A percentile compares a stretch with the other conserved stretches of the same genome.
Evolutionary conservation across 495 filamentous ascomycete genomes (phyloP).

Genomic region (Talaromyces adpressus): DNA sequence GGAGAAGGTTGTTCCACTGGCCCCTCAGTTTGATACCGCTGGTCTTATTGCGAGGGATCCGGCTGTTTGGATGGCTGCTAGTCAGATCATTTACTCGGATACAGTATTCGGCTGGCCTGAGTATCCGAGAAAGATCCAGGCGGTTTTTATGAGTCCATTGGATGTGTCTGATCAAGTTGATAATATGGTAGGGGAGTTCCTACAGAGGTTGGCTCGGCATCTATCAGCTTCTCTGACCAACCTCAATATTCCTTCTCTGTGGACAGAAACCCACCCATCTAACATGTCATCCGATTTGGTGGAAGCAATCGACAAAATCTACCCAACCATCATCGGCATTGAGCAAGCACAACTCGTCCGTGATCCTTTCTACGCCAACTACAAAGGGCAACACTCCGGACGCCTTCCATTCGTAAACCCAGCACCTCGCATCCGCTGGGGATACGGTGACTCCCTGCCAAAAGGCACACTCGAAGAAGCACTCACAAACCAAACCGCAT

Average conservation of each 20-base stretch:
- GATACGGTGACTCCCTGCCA: conserved; percentile 33
- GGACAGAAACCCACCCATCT: conserved; percentile 31
- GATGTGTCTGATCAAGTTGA: not conserved
- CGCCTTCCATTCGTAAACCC: conserved; percentile 49
- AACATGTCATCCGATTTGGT: conserved; percentile 16
- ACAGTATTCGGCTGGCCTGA: conserved; percentile 27
- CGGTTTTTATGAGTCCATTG: not conserved
- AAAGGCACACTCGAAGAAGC: conserved; percentile 25
- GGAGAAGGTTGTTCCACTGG: conserved; percentile 35
- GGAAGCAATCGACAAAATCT: conserved; percentile 35
- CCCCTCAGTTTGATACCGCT: conserved; percentile 37
- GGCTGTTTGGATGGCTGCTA: conserved; percentile 35
- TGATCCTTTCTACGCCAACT: conserved; percentile 46
- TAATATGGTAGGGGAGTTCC: not conserved
- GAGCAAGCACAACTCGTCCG: conserved; percentile 42
- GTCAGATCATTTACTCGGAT: conserved; percentile 36
- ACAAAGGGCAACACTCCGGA: conserved; percentile 37
- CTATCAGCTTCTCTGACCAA: conserved; percentile 17
- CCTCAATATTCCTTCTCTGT: conserved; percentile 29
- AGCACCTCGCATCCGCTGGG: conserved; percentile 48
- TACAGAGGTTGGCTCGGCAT: not conserved
- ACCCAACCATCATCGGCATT: conserved; percentile 42
- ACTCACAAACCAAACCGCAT: conserved; percentile 39
- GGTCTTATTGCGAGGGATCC: conserved; percentile 44
- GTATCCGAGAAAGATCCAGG: not conserved